phyloP scores from a whole-genome alignment of 768 basidiomycete species.

The Podaxis sp. region DNA sequence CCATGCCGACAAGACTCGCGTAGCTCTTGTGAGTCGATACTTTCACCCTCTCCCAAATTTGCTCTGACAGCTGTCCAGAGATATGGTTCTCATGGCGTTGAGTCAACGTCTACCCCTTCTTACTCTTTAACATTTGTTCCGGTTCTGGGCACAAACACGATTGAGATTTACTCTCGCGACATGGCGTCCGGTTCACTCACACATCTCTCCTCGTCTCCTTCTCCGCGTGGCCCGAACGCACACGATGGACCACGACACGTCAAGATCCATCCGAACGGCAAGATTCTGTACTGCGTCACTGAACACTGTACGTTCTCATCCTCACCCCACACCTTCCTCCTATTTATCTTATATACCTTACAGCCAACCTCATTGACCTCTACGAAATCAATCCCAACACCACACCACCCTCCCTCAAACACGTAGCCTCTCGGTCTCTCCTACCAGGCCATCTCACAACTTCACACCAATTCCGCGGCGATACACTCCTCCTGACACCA shows the following conservation, averaged over 20 bases:
- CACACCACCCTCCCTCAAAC: slow-evolving; percentile 26
- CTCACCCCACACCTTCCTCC: background rate
- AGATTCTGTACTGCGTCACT: slow-evolving; percentile 49
- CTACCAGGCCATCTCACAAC: slow-evolving; percentile 25
- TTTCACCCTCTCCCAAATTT: background rate
- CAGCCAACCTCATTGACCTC: slow-evolving; percentile 47
- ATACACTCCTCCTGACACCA: slow-evolving; percentile 45
- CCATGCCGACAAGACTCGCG: slow-evolving; percentile 48
- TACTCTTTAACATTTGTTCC: slow-evolving; percentile 45
- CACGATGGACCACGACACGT: slow-evolving; percentile 54
- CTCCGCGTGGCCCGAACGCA: slow-evolving; percentile 34
- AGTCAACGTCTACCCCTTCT: slow-evolving; percentile 36
- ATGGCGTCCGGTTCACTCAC: slow-evolving; percentile 31
- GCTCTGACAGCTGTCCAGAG: slow-evolving; percentile 28
- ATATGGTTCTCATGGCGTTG: slow-evolving; percentile 53
- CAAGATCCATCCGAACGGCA: slow-evolving; percentile 52
- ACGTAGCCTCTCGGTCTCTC: slow-evolving; percentile 33
- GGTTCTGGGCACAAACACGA: slow-evolving; percentile 46
- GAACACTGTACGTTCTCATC: slow-evolving; percentile 44
- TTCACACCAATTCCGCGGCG: slow-evolving; percentile 36
- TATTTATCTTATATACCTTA: background rate
- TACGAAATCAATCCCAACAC: slow-evolving; percentile 32
- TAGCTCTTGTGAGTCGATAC: slow-evolving; percentile 40
- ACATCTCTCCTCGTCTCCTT: slow-evolving; percentile 36
- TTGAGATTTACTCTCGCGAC: slow-evolving; percentile 45